phyloP scores from a whole-genome alignment of 495 filamentous ascomycete genomes.

The Terfezia claveryi region DNA sequence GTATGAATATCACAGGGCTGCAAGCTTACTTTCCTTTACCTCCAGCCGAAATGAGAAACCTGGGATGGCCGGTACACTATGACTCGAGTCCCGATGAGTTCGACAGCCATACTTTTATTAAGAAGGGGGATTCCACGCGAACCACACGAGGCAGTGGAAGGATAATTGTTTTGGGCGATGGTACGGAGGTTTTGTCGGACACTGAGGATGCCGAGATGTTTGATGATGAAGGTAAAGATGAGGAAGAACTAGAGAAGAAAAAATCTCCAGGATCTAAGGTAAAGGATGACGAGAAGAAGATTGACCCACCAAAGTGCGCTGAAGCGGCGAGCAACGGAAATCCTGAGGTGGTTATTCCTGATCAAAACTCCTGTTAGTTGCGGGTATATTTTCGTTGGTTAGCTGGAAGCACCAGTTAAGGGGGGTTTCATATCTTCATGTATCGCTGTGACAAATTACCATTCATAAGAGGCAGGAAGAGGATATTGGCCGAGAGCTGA shows the following conservation, averaged over 20 bases:
- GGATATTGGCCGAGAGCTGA: no score
- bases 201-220: conserved; percentile 81
- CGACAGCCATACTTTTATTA: conserved; percentile 37
- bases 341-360: background rate
- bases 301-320: background rate
- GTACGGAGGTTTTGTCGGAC: conserved; percentile 68
- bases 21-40: background rate
- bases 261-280: conserved; percentile 11
- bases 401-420: no score
- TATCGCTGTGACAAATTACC: background rate
- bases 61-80: conserved; percentile 45
- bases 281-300: background rate
- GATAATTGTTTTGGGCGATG: conserved; percentile 86
- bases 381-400: background rate
- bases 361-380: background rate
- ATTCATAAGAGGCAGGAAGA: no score
- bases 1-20: background rate
- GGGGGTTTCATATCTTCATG: background rate
- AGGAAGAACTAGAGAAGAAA: conserved; percentile 8
- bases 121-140: conserved; percentile 26
- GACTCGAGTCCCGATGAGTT: conserved; percentile 86
- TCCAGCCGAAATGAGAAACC: conserved; percentile 22
- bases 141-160: conserved; percentile 43
- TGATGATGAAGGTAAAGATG: conserved; percentile 65
- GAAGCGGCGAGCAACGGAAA: background rate